Base-by-base conservation (phyloP, 2,329 filamentous ascomycete genomes). In the Fusarium floridanum region DNA sequence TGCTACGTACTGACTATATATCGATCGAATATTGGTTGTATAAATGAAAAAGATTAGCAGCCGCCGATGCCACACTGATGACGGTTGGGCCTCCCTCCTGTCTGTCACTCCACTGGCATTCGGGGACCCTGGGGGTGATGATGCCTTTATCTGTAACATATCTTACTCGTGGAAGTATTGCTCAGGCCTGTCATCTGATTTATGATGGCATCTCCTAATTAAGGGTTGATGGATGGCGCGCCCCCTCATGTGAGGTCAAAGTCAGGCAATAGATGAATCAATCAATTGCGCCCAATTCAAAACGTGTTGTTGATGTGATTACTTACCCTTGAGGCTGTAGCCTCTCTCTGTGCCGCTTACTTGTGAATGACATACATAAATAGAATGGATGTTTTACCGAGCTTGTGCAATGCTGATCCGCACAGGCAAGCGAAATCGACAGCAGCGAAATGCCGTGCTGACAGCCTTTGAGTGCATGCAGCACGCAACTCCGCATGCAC, bases 141-240 rank as follows among this genome's bases (percentile, higher is more conserved):
- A 6, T 10, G 36, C 43, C 43, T 70, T 29, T 72, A 75, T 70
- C 62, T 72, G 68, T 70, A 74, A 66, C 72, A 69, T 56, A 65
- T 68, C 29, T 27, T 55, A 64, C 45, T 64, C 60, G 60, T 62
- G 60, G 60, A 53, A 62, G 60, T 62, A 53, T 50, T 53, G 60
- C 43, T 29, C 60, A 7, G 41, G 27, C 60, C 60, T 39, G 36
- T 62, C 27, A 39, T n/a, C 16, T 50, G 41, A 62, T 62, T 37
- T 37, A 53, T 62, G 60, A 50, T 27, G 36, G 36, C 36, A 60
- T 39, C 16, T 57, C 56, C 36, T 60, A 29, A 60, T 41, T 24
- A 60, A 60, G 27, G 59, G 39, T 32, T 61, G 24, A 48, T 45
- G 39, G 22, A 43, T 29, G 57, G 37, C 20, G 56, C 22, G 59